phyloP scores from a whole-genome alignment of 345 rosid genomes.

The Abelmoschus esculentus region DNA sequence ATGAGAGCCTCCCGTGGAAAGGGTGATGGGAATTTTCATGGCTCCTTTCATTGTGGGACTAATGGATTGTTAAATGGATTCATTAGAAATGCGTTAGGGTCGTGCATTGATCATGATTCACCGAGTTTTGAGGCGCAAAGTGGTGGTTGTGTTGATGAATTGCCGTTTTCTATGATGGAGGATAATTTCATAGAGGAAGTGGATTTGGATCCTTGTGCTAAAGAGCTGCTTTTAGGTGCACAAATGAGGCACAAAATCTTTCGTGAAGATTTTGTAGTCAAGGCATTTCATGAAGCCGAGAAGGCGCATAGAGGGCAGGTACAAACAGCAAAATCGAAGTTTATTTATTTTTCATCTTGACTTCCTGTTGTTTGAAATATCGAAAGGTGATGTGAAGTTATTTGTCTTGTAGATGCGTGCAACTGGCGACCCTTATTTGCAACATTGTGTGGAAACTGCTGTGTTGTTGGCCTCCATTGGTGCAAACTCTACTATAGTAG shows the following conservation, averaged over 20 bases:
- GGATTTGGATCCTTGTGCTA: conserved; percentile 3
- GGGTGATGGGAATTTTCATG: conserved; percentile 32
- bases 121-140: conserved; percentile 23
- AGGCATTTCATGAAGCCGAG: conserved; percentile 85
- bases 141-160: conserved; percentile 42
- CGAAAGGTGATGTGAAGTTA: background rate
- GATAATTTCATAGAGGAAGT: conserved; percentile 36
- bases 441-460: conserved; percentile 96
- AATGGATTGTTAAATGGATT: conserved; percentile 58
- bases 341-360: conserved; percentile 1
- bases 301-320: conserved; percentile 98
- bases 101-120: conserved; percentile 65
- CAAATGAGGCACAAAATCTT: conserved; percentile 72
- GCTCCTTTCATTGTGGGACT: conserved; percentile 34
- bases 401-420: conserved; percentile 67
- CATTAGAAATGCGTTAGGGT: conserved; percentile 65
- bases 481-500: conserved; percentile 73
- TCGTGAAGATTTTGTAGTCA: conserved; percentile 52
- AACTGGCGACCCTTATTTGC: conserved; percentile 87
- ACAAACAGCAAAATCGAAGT: background rate
- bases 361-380: conserved; percentile 6
- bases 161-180: conserved; percentile 69
- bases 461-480: conserved; percentile 68
- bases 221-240: conserved; percentile 50
- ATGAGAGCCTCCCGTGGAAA: conserved; percentile 40